Evolutionary conservation across 805 yeast species (phyloP), one percentile per base, ranked within the genome.

Genomic region (Pichia sporocuriosa): DNA sequence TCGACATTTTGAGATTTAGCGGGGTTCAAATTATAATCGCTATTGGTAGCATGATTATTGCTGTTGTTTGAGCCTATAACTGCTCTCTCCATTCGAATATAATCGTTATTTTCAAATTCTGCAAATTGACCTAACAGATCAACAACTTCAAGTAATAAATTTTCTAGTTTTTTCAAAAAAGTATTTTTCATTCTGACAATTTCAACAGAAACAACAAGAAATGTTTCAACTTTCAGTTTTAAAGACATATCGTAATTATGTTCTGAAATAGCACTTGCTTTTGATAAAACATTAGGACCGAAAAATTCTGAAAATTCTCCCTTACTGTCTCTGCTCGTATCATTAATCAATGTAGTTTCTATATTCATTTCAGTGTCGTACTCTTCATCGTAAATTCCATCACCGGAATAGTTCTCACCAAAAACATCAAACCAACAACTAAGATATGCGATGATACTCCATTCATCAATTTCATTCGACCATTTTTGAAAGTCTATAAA

Each of bases 341-440:
- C 7, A 24, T 32, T 22, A 11, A 13, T 27, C 16, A n/a, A n/a
- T 15, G 28, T 21, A 8, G n/a, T 26, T 22, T 31, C 23, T 19
- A 5, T n/a, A n/a, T n/a, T n/a, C n/a, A n/a, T n/a, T 17, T 35
- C 28, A 11, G 30, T 4, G 7, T 8, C 25, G 12, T 26, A n/a
- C 7, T 24, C 9, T 2, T 33, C 36, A 12, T 16, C 16, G 9
- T n/a, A 11, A 15, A 10, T 24, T 20, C 19, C 26, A 21, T 20
- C 17, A 22, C 17, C 16, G 28, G 32, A n/a, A 33, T 11, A n/a
- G 44, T 33, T 12, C 11, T 21, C 6, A 24, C 42, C 52, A 39
- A 69, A 69, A 19, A 65, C 62, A 37, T 73, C 75, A 58, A 68
- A 78, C 78, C 81, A 74, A 50, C 78, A 73, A 12, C 80, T 69